Evolutionary conservation across 2,329 filamentous ascomycete species (phyloP).

Genomic region (Penicillium corylophilum): DNA sequence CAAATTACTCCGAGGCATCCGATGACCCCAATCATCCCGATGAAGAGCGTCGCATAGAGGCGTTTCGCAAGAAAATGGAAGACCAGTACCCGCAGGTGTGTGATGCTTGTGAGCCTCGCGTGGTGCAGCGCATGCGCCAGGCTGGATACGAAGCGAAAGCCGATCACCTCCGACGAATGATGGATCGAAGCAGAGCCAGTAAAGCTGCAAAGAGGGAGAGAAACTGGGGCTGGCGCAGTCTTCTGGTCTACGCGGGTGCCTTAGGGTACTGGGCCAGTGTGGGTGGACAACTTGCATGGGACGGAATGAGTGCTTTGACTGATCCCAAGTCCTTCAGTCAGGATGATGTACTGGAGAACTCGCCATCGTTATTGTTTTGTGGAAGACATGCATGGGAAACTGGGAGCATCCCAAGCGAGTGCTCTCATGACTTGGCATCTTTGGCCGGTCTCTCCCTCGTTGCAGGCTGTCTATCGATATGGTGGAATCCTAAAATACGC

Average conservation of each 20-base stretch:
- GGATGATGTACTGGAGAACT: slow-evolving; percentile 11
- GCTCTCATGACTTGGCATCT: slow-evolving; percentile 31
- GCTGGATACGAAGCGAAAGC: slow-evolving; percentile 79
- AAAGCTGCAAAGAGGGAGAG: slow-evolving; percentile 33
- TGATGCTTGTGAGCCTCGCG: slow-evolving; percentile 71
- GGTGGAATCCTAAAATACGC: slow-evolving; percentile 52
- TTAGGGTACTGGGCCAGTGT: slow-evolving; percentile 45
- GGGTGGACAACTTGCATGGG: slow-evolving; percentile 45
- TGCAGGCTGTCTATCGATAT: slow-evolving; percentile 45
- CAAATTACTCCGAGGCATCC: slow-evolving; percentile 71
- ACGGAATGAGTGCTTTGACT: slow-evolving; percentile 37
- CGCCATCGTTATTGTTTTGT: slow-evolving; percentile 23
- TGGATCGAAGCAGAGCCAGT: slow-evolving; percentile 59
- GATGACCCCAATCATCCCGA: slow-evolving; percentile 67
- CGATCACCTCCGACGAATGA: slow-evolving; percentile 73
- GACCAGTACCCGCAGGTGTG: slow-evolving; percentile 87
- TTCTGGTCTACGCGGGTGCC: slow-evolving; percentile 45
- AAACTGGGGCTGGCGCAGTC: slow-evolving; percentile 44
- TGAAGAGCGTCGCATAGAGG: slow-evolving; percentile 67
- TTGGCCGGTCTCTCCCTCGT: slow-evolving; percentile 41
- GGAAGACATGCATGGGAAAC: slow-evolving; percentile 17
- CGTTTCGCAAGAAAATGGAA: slow-evolving; percentile 72
- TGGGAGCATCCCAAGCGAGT: slow-evolving; percentile 26
- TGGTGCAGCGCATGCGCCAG: slow-evolving; percentile 66
- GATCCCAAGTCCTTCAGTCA: slow-evolving; percentile 13